phyloP scores from a whole-genome alignment of 2,329 filamentous ascomycete genomes.

The Coniochaeta prunicola region DNA sequence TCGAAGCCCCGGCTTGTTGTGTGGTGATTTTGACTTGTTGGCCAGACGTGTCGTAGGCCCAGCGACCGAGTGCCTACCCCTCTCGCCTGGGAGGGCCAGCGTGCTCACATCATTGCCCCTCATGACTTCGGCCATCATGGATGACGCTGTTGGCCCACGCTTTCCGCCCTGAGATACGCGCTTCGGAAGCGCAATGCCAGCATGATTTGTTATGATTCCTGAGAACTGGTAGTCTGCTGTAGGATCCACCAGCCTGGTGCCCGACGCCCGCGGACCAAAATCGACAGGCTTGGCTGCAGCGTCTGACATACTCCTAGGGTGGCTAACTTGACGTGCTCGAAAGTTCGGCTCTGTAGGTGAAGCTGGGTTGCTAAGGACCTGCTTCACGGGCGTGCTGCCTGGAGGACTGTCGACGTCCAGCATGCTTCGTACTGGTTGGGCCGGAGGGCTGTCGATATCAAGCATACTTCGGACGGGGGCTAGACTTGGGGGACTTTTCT shows the following conservation, averaged over 20 bases:
- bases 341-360: conserved; percentile 36
- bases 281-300: conserved; percentile 38
- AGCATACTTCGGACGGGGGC: conserved; percentile 55
- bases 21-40: conserved; percentile 46
- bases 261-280: conserved; percentile 32
- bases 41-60: conserved; percentile 23
- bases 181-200: conserved; percentile 43
- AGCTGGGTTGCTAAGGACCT: conserved; percentile 34
- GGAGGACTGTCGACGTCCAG: conserved; percentile 36
- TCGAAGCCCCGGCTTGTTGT: conserved; percentile 39
- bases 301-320: conserved; percentile 50
- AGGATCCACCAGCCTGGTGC: conserved; percentile 26
- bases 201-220: conserved; percentile 46
- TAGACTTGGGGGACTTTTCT: conserved; percentile 26
- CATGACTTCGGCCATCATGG: conserved; percentile 43
- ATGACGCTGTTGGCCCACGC: conserved; percentile 14
- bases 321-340: conserved; percentile 23
- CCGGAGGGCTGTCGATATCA: conserved; percentile 41
- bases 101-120: conserved; percentile 42
- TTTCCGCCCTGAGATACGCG: conserved; percentile 37
- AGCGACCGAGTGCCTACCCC: conserved; percentile 31
- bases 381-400: conserved; percentile 14
- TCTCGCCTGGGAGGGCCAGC: conserved; percentile 39
- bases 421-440: conserved; percentile 42
- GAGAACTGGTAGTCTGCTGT: conserved; percentile 55